Percentiles rank a stretch among this genome's conserved stretches.
Evolutionary conservation across 2,329 filamentous ascomycete genomes (phyloP).

Genomic region (Fusarium albidum): DNA sequence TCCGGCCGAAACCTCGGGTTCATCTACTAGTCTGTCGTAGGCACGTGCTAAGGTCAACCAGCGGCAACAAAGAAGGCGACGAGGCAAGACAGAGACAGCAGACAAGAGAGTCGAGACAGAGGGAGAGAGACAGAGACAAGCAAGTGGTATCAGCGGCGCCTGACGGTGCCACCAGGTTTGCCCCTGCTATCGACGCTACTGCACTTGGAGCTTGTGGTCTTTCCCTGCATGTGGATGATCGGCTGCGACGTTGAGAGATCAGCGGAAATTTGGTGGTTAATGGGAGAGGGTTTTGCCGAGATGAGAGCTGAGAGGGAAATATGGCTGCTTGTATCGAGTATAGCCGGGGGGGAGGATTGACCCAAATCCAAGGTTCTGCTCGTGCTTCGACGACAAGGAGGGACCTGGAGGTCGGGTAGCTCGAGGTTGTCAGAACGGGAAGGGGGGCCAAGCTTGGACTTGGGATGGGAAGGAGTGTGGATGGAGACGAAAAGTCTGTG

Average conservation of each 20-base stretch:
- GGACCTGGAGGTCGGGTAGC: slow-evolving; percentile 19
- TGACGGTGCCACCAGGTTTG: slow-evolving; percentile 23
- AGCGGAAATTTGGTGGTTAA: slow-evolving; percentile 29
- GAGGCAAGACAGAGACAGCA: slow-evolving; percentile 16
- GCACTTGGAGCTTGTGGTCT: slow-evolving; percentile 23
- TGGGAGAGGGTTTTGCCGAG: slow-evolving; percentile 24
- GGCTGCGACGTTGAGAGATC: slow-evolving; percentile 32
- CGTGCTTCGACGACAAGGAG: slow-evolving; percentile 3
- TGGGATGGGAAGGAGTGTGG: slow-evolving; percentile 9
- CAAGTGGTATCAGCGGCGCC: slow-evolving; percentile 18
- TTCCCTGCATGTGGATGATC: slow-evolving; percentile 33
- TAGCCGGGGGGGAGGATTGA: slow-evolving; percentile 29
- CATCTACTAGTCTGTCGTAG: slow-evolving; percentile 22
- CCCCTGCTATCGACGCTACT: slow-evolving; percentile 31
- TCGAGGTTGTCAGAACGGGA: slow-evolving; percentile 33
- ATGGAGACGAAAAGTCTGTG: slow-evolving; percentile 28
- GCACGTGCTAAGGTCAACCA: slow-evolving; percentile 14
- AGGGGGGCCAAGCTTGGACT: slow-evolving; percentile 15
- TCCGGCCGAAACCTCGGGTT: slow-evolving; percentile 33
- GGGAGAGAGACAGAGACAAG: slow-evolving; percentile 14
- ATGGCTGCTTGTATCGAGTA: slow-evolving; percentile 9
- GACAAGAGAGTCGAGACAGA: slow-evolving; percentile 2
- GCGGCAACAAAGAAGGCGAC: slow-evolving; percentile 19
- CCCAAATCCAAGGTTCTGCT: slow-evolving; percentile 20
- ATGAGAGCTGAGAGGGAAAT: slow-evolving; percentile 29